These are phyloP conservation scores for Populus simonii DNA, from an alignment of 345 rosid genomes.

Conservation along the genomic window DNA sequence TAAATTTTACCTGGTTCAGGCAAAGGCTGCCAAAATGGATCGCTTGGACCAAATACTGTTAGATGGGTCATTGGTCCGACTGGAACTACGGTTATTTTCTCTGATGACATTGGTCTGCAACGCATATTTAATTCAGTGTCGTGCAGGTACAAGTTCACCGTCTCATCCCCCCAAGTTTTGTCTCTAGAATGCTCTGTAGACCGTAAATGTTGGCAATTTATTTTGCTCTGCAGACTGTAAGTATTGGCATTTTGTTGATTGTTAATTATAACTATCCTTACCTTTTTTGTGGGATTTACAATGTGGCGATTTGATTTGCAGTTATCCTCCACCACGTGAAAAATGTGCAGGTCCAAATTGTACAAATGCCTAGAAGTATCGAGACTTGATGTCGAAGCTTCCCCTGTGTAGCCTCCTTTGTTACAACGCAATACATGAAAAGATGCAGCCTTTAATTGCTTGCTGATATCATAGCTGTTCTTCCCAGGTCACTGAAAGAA, in stretches of 20 bases:
- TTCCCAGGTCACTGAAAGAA: background rate
- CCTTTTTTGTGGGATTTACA: background rate
- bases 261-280: background rate
- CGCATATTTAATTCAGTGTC: slow-evolving; percentile 32
- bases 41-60: slow-evolving; percentile 15
- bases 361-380: slow-evolving; percentile 27
- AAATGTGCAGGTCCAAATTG: slow-evolving; percentile 33
- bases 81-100: slow-evolving; percentile 27
- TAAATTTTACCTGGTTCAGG: slow-evolving; percentile 2
- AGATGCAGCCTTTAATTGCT: slow-evolving; percentile 10
- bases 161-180: background rate
- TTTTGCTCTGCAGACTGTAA: background rate
- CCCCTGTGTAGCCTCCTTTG: slow-evolving; percentile 16
- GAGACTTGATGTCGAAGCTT: slow-evolving; percentile 24
- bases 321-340: slow-evolving; percentile 31
- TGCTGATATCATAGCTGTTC: slow-evolving; percentile 6
- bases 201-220: background rate
- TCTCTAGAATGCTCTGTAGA: background rate
- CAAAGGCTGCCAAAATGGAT: slow-evolving; percentile 3
- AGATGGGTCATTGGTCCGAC: slow-evolving; percentile 22
- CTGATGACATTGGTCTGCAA: slow-evolving; percentile 27
- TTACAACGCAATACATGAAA: slow-evolving; percentile 28
- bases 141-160: slow-evolving; percentile 37
- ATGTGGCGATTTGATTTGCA: background rate
- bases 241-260: background rate